Conservation (phyloP, 1,284 basidiomycete genomes). For the Sanghuangporus sanghuang region DNA sequence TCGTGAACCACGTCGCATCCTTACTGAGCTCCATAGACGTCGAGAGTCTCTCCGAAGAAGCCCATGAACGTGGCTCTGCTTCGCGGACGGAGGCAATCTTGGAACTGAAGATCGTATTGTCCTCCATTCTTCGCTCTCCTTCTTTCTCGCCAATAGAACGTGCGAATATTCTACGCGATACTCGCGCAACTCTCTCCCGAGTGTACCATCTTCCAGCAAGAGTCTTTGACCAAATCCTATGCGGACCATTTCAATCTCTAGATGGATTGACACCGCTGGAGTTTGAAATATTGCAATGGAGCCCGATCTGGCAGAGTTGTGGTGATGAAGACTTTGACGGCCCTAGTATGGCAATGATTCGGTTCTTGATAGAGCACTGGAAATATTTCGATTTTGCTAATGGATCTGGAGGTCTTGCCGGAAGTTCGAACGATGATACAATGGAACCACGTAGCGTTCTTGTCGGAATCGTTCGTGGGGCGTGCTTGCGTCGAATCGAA, state of each 20-base stretch:
- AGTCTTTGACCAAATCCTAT: not conserved
- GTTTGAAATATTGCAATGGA: conserved; percentile 5
- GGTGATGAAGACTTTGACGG: not conserved
- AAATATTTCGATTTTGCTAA: not conserved
- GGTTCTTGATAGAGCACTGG: conserved; percentile 6
- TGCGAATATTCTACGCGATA: not conserved
- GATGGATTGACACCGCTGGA: conserved; percentile 1
- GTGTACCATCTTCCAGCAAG: not conserved
- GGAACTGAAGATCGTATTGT: not conserved
- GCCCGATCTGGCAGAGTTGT: not conserved
- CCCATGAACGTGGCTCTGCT: not conserved
- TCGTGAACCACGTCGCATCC: not conserved
- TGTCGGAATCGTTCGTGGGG: not conserved
- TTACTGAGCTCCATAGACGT: not conserved
- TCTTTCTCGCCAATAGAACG: conserved; percentile 1
- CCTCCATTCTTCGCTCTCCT: not conserved
- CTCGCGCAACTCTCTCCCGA: not conserved
- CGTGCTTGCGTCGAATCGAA: not conserved
- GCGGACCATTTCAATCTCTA: not conserved
- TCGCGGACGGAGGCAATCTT: not conserved
- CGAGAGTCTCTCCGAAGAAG: not conserved
- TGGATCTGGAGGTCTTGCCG: not conserved
- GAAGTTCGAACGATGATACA: not conserved
- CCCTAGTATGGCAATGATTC: not conserved
- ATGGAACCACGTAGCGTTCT: not conserved